Conservation (phyloP, 768 basidiomycete species). For the Lactarius sanguifluus region DNA sequence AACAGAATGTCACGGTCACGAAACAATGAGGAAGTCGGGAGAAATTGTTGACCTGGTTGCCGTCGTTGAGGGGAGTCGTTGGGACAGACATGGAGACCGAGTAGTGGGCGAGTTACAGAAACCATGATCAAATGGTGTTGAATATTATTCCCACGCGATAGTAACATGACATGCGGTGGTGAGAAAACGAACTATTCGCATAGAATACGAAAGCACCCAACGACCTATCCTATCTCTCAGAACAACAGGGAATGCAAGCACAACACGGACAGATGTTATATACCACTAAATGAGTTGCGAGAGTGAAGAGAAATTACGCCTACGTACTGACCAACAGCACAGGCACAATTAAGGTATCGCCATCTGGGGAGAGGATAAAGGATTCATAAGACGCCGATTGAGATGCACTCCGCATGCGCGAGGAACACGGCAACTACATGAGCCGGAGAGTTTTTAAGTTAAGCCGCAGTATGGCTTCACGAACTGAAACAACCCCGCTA, state of each 20-base stretch:
- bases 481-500: conserved; percentile 43
- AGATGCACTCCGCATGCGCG: neutral
- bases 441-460: conserved; percentile 62
- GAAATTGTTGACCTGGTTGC: conserved; percentile 34
- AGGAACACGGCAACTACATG: conserved; percentile 33
- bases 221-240: neutral
- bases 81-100: conserved; percentile 35
- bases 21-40: neutral
- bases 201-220: neutral
- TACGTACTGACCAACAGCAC: neutral
- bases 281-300: conserved; percentile 14
- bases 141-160: neutral
- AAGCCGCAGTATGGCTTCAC: conserved; percentile 57
- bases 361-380: neutral
- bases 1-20: neutral
- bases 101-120: neutral
- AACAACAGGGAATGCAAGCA: neutral
- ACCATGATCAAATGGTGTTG: conserved; percentile 13
- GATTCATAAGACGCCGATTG: neutral
- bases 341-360: conserved; percentile 17
- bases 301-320: conserved; percentile 1
- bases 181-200: neutral
- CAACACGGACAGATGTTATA: conserved; percentile 3
- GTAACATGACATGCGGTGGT: no score
- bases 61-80: conserved; percentile 39